phyloP scores from a whole-genome alignment of 352 stramenopile genomes.

The Globisporangium rhizosaccharum region DNA sequence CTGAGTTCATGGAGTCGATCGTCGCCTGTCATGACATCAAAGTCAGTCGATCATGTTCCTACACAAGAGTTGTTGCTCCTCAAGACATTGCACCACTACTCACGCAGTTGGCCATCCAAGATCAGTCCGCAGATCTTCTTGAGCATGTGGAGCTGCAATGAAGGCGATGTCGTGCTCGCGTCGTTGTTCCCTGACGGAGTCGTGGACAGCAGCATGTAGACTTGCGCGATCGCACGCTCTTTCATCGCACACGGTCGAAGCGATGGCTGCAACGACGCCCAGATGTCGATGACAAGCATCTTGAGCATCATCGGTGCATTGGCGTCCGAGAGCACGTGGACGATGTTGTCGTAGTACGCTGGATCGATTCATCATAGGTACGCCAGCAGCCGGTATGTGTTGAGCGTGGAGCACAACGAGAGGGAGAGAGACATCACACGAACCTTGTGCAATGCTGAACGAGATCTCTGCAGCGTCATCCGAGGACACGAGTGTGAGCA shows the following conservation, averaged over 20 bases:
- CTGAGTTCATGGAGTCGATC: conserved; percentile 1
- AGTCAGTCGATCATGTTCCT: not conserved
- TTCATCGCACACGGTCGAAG: conserved; percentile 9
- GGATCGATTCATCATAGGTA: no score
- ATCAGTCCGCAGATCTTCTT: conserved; percentile 1
- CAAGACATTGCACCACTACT: not conserved
- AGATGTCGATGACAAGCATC: conserved; percentile 8
- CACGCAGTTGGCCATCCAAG: conserved; percentile 7
- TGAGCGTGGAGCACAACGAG: not conserved
- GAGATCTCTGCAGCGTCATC: not conserved
- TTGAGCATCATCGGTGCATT: not conserved
- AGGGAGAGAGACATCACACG: not conserved
- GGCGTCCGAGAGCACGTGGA: not conserved
- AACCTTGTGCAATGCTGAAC: not conserved
- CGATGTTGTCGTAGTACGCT: not conserved
- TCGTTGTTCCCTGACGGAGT: not conserved
- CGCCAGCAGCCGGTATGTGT: not conserved
- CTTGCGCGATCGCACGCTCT: not conserved
- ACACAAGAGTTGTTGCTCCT: not conserved
- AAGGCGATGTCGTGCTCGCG: not conserved
- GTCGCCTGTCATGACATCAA: conserved; percentile 1
- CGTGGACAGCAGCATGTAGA: conserved; percentile 3
- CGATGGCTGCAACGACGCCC: conserved; percentile 6
- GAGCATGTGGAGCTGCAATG: conserved; percentile 3
- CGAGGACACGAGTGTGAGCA: no score